A percentile compares a stretch with the other conserved stretches of the same genome.
Evolutionary conservation across 2,329 filamentous ascomycete genomes (phyloP).

Genomic region (Exophiala oligosperma): DNA sequence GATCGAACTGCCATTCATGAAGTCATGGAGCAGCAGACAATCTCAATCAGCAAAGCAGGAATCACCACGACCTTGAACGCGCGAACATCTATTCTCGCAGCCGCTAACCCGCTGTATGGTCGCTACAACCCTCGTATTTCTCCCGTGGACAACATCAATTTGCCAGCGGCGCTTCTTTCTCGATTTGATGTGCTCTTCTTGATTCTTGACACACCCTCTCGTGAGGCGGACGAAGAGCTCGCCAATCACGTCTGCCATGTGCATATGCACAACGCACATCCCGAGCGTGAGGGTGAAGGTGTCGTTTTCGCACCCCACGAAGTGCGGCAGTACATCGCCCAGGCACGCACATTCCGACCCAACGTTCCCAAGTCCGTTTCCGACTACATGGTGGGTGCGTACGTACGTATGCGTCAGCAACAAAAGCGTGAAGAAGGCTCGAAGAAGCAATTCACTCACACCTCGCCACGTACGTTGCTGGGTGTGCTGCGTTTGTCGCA

Average conservation of each 20-base stretch:
- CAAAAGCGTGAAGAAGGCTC: slow-evolving; percentile 88
- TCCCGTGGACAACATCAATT: slow-evolving; percentile 97
- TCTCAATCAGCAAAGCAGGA: slow-evolving; percentile 83
- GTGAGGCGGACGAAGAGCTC: slow-evolving; percentile 87
- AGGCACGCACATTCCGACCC: slow-evolving; percentile 85
- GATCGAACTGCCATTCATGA: slow-evolving; percentile 81
- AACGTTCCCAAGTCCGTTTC: slow-evolving; percentile 80
- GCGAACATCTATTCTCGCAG: slow-evolving; percentile 90
- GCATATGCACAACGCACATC: slow-evolving; percentile 94
- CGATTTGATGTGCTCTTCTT: slow-evolving; percentile 97
- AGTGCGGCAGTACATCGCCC: slow-evolving; percentile 92
- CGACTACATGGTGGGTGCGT: slow-evolving; percentile 96
- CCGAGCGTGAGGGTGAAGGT: slow-evolving; percentile 66
- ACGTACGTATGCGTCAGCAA: slow-evolving; percentile 89
- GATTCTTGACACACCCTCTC: slow-evolving; percentile 88
- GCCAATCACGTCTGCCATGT: slow-evolving; percentile 95
- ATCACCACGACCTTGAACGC: slow-evolving; percentile 97
- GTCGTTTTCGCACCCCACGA: slow-evolving; percentile 91
- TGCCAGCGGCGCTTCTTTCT: slow-evolving; percentile 92
- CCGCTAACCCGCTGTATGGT: slow-evolving; percentile 94
- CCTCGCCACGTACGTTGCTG: slow-evolving; percentile 87
- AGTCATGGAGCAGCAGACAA: slow-evolving; percentile 86
- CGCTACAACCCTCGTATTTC: slow-evolving; percentile 97
- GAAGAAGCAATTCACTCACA: slow-evolving; percentile 91
- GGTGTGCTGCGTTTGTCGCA: slow-evolving; percentile 92